Base-by-base conservation (phyloP, 768 basidiomycete genomes). In the Polyporus arcularius region DNA sequence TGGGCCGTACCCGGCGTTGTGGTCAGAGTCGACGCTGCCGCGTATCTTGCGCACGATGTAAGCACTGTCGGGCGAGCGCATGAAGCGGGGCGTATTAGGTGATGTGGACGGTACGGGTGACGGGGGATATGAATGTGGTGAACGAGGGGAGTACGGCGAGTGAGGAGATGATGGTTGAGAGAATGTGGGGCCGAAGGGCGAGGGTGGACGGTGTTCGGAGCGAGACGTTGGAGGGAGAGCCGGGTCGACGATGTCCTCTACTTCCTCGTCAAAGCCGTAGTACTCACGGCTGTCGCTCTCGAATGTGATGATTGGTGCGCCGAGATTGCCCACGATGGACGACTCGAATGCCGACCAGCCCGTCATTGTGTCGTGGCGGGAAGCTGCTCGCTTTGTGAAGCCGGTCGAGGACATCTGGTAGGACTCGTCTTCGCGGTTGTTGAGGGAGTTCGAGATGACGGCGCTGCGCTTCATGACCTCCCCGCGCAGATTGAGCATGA, bases 271-370 rank as follows among this genome's bases (percentile, higher is more conserved):
- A 31, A 42, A 43, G 47, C 51, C 54, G 50, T 60, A 48, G 50
- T 89, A 88, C 73, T 92, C 89, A 69, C 92, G 90, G 75, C 90
- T 89, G 71, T 90, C 88, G 47, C 18, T 35, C 53, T 59, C 62
- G 58, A 60, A 58, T 31, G 58, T 58, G 53, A 67, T 49, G 50
- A 63, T 48, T 26, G 60, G 60, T 15, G 60, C 66, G 42, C 66
- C 66, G 53, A 67, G 66, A 55, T 67, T 67, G 40, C 64, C 66
- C 32, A 65, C 60, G 54, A 67, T 50, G 49, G 58, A 62, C 43
- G 57, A 59, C 46, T 48, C 51, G 60, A 62, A 56, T 21, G 61
- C 55, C 21, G 42, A 30, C 57, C 58, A 50, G 14, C 42, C 54
- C 1, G 53, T 41, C 32, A n/a, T 35, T 16, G 26, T 26, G 3